Evolutionary conservation across 202 grass and related monocot species (phyloP), one percentile per base, ranked within the genome.

Genomic region (Carex sylvatica): DNA sequence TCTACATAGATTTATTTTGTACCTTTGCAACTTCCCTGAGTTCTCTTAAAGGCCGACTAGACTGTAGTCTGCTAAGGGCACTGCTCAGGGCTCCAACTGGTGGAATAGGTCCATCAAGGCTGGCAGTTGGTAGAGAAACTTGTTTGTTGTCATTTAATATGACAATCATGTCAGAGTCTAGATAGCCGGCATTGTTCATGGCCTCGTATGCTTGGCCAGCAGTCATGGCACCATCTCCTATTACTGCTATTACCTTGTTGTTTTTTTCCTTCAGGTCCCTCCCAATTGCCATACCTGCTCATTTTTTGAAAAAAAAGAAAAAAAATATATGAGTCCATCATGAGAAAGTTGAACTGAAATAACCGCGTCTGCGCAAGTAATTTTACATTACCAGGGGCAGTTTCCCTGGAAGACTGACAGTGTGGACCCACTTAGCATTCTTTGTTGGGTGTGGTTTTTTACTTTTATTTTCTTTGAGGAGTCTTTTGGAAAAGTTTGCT

Each of bases 61-160:
- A 97, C 85, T 97, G 94, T 46, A 97, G 83, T 83, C 85, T 89
- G 71, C 90, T 92, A 47, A 97, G 90, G 2, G 94, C 94, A 84
- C 94, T 90, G 83, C 91, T 94, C 51, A 97, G 72, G 44, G 94
- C 94, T 67, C 94, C 94, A 44, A 97, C 92, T 4, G 94, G 94
- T 35, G 94, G 88, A 51, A 83, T 88, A 22, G 94, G 94, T 73
- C 94, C 94, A 36, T 97, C 92, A 36, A 97, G 94, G 33, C 82
- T 94, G 4, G 94, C 94, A 67, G 94, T 97, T 36, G 94, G 94
- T 80, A 97, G 85, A 24, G 92, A 94, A 79, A 97, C 94, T 84
- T 97, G 94, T 87, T 97, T 97, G 77, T 97, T 97, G 82, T 97
- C 94, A 86, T 97, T 97, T 46, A 97, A 91, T 71, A 97, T 91